Conservation (phyloP, 805 yeast species). For the Nakazawaea molendinolei region DNA sequence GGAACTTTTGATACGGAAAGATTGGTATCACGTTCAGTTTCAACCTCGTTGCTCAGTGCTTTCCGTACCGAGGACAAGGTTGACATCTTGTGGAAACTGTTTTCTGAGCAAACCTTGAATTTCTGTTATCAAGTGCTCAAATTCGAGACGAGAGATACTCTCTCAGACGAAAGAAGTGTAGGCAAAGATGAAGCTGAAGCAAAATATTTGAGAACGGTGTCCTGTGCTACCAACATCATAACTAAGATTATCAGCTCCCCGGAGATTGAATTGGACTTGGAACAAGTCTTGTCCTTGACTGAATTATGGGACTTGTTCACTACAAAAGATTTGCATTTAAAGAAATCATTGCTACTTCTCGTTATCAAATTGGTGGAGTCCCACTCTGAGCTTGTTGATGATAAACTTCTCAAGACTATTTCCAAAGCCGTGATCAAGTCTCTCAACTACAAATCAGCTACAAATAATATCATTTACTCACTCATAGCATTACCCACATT, state of each 20-base stretch:
- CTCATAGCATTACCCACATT: slow-evolving; percentile 41
- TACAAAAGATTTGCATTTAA: slow-evolving; percentile 33
- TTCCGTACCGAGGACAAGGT: slow-evolving; percentile 54
- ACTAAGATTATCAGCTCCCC: background rate
- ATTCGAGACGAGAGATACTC: slow-evolving; percentile 51
- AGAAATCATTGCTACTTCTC: slow-evolving; percentile 33
- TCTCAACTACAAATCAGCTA: slow-evolving; percentile 28
- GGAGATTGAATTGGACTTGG: slow-evolving; percentile 24
- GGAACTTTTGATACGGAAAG: slow-evolving; percentile 70
- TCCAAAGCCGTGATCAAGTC: slow-evolving; percentile 39
- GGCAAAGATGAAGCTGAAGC: slow-evolving; percentile 57
- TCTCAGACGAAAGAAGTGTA: slow-evolving; percentile 71
- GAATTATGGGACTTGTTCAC: slow-evolving; percentile 36
- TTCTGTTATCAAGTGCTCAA: slow-evolving; percentile 46
- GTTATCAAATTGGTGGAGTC: slow-evolving; percentile 24
- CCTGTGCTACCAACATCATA: slow-evolving; percentile 4
- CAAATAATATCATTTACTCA: slow-evolving; percentile 36
- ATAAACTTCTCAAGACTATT: slow-evolving; percentile 30
- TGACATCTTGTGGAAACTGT: slow-evolving; percentile 53
- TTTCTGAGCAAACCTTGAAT: slow-evolving; percentile 48
- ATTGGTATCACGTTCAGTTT: slow-evolving; percentile 46
- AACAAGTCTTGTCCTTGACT: slow-evolving; percentile 35
- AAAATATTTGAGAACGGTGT: slow-evolving; percentile 53
- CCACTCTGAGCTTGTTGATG: slow-evolving; percentile 18
- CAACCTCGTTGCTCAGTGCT: slow-evolving; percentile 38